Base-by-base conservation (phyloP, 1,284 basidiomycete genomes). In the Microbotryum lychnidis-dioicae region DNA sequence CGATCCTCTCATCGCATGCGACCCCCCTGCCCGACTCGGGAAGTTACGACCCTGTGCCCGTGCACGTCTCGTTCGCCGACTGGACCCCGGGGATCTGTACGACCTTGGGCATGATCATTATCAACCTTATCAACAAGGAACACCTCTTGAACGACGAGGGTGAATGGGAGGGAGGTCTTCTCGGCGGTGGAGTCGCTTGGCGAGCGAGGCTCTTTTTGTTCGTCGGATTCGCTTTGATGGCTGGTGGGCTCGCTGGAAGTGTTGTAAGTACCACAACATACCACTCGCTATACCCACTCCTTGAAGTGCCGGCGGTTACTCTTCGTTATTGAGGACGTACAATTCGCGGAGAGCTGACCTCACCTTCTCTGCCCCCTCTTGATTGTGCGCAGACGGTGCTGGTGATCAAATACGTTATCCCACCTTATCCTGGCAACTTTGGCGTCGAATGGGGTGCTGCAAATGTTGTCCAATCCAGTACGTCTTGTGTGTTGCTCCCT, bases 41-140 rank as follows among this genome's bases (percentile, higher is more conserved):
- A 53, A 33, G 50, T 5, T 81, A 86, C 61, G 79, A 85, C 67
- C 81, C 85, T 0, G 84, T 85, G 6, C 85, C 90, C 4, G 88
- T 96, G 6, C 89, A 91, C 74, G 87, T 97, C 74, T 79, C 58
- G 14, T 73, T 72, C 48, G 60, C 64, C 56, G 93, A 97, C 80
- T 97, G 94, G 94, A 79, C 96, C 18, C 91, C 93, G 0, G 94
- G 92, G 27, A 84, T 97, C 67, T 91, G 87, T 76, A 91, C 89
- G n/a, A 84, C 94, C 18, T 77, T 97, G 16, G 94, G 94, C 37
- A 93, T 94, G 82, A 78, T 97, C 64, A 81, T 97, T 73, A 86
- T 96, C 75, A 92, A 93, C 75, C 76, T 97, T 60, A 91, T 97
- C 71, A 92, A 98, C 79, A 97, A 97, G 80, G 87, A 91, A 71